These are phyloP conservation scores for Termitomyces sp. DNA, from an alignment of 768 basidiomycete genomes.

Conservation along the genomic window DNA sequence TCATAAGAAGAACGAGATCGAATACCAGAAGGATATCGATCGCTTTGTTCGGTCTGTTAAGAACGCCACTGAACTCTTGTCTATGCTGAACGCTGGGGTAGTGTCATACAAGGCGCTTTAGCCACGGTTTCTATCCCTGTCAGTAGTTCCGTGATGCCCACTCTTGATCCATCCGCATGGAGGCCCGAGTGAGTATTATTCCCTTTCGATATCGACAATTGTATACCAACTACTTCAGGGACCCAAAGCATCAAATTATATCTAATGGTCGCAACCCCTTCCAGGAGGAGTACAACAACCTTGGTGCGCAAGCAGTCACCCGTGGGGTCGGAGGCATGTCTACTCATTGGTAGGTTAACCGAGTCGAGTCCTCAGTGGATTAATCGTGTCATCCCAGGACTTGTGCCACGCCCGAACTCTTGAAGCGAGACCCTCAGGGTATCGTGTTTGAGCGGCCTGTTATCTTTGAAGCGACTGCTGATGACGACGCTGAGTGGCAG, in stretches of 20 bases:
- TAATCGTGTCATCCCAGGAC: no score
- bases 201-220: no score
- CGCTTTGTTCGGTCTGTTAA: slow-evolving; percentile 18
- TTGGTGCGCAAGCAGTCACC: background rate
- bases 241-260: background rate
- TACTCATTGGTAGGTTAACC: slow-evolving; percentile 2
- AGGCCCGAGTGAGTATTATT: background rate
- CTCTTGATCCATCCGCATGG: background rate
- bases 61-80: no score
- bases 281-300: slow-evolving; percentile 1
- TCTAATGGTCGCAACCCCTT: background rate
- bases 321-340: slow-evolving; percentile 5
- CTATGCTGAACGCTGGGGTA: background rate
- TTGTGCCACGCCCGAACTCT: background rate
- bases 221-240: background rate
- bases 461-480: background rate
- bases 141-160: background rate
- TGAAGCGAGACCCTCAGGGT: background rate
- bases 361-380: no score
- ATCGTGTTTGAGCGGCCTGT: background rate
- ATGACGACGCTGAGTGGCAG: background rate
- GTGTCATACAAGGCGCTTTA: background rate
- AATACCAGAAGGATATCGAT: slow-evolving; percentile 27
- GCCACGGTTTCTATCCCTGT: background rate
- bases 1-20: slow-evolving; percentile 27